Evolutionary conservation across 371 early-diverging fungal genomes (phyloP), one percentile per base, ranked within the genome.

Genomic region (Phascolomyces articulosus): DNA sequence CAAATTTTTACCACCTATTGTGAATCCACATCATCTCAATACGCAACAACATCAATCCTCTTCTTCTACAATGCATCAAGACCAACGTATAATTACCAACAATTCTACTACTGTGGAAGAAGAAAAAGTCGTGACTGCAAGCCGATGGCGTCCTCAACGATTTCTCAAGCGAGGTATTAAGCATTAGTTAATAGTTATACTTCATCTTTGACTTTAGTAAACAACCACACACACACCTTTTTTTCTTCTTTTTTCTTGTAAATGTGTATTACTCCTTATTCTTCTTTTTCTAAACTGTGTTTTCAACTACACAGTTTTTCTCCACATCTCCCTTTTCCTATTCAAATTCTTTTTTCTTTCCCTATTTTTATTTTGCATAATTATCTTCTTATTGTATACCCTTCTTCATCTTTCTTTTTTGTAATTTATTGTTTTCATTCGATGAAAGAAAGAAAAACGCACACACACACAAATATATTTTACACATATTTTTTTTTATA

Each of bases 1-100:
- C 26, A 20, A n/a, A 10, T 62, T 40, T 44, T 28, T 54, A 29
- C 63, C 53, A n/a, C 51, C 51, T 51, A 4, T 51, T n/a, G 51
- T 51, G n/a, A 3, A 51, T 7, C 51, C 11, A n/a, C 23, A 51
- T 20, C 23, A 24, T 13, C 20, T 51, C 51, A 24, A 44, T 7
- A 15, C 8, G 8, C 4, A 13, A 13, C 44, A 44, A 44, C 44
- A 44, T 13, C 44, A 44, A 44, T 44, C 16, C 8, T 44, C 16
- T 4, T 13, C 44, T 13, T 44, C n/a, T n/a, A 44, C 18, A 44
- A 44, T 16, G 16, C 44, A 44, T 15, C 44, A 44, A 44, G 47
- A 16, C 21, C 51, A 23, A 11, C 51, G 44, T 44, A 44, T 34
- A 9, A 34, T n/a, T n/a, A n/a, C n/a, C 38, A 38, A 38, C 38